Base-by-base conservation (phyloP, 345 rosid genomes). In the Brassica cretica region DNA sequence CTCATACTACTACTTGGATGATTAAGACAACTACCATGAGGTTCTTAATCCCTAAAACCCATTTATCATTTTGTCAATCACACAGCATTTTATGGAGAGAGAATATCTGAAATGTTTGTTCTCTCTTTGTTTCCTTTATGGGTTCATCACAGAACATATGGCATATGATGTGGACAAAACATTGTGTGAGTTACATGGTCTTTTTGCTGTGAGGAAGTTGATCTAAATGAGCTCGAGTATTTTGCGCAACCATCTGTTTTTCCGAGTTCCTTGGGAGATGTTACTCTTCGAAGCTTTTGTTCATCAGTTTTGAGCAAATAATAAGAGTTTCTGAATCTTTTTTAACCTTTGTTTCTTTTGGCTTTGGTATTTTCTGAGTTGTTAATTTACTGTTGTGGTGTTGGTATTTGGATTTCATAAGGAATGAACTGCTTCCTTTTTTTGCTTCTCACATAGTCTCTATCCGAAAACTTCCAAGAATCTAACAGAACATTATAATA, bases 1-100 rank as follows among this genome's bases (percentile, higher is more conserved):
- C 56, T 93, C 98, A 56, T 96, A 91, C 73, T 96, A 91, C 78
- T 93, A 91, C 79, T 82, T 96, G 80, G 99, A 96, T 61, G 97
- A 93, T 71, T 93, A 70, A 84, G 64, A 46, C 49, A 65, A 46
- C 60, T 24, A 59, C 64, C 25, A 30, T 2, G 62, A 80, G 83
- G 76, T 75, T 70, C 27, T n/a, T 74, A 6, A 8, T 73, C 65
- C 49, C 35, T 18, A 19, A 53, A 35, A 32, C 19, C 51, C 5
- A 49, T 14, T 35, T 25, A 4, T 66, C 6, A 51, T 71, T 18
- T 58, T 30, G 66, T 56, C 15, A 11, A 6, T 72, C 73, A 8
- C 66, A 24, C 41, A 14, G 27, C 51, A 30, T 21, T 66, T 44
- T 51, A 24, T 66, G 30, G 46, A 78, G 63, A 78, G 63, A 39